Evolutionary conservation across 2,329 filamentous ascomycete genomes (phyloP), one percentile per base, ranked within the genome.

Genomic region (Ambrosiella cleistominuta): DNA sequence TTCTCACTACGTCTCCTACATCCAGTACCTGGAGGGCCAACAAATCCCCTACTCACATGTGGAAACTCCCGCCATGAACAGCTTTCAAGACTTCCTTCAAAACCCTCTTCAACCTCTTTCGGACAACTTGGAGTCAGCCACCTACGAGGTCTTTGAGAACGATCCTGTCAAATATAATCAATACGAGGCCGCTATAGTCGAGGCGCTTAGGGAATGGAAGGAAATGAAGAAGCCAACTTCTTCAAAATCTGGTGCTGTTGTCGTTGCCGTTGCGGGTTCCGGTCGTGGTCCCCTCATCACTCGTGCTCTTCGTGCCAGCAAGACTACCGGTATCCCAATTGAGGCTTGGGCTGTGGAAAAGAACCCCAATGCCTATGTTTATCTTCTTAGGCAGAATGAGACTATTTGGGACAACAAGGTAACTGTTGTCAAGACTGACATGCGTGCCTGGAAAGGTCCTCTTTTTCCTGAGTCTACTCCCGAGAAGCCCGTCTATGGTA

Each of bases 101-200:
- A 90, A 90, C 1, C 93, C 93, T 1, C 75, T 98, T 45, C 94
- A 98, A 68, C 93, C 93, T 0, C 76, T 98, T 12, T 91, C 91
- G 0, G 93, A 98, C 69, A 98, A 98, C 64, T 77, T 98, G 12
- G 94, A 98, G 68, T 95, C 89, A 52, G 86, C 95, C 47, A 98
- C 93, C 0, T 98, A 98, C 69, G 93, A 98, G 68, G 91, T 97
- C 1, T 98, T 98, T 66, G 93, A 98, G 69, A 94, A 94, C 64
- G 94, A 98, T 63, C 93, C 93, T 0, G 86, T 98, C 71, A 98
- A 98, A 70, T 98, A 98, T 68, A 83, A 89, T 63, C 94, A 91
- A 76, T 98, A 98, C 67, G 89, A 97, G 68, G 76, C 78, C 51
- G 93, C 93, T 12, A 85, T 94, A 59, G 80, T 81, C 3, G 81